Base-by-base conservation (phyloP, 495 filamentous ascomycete genomes). In the Glonium stellatum region DNA sequence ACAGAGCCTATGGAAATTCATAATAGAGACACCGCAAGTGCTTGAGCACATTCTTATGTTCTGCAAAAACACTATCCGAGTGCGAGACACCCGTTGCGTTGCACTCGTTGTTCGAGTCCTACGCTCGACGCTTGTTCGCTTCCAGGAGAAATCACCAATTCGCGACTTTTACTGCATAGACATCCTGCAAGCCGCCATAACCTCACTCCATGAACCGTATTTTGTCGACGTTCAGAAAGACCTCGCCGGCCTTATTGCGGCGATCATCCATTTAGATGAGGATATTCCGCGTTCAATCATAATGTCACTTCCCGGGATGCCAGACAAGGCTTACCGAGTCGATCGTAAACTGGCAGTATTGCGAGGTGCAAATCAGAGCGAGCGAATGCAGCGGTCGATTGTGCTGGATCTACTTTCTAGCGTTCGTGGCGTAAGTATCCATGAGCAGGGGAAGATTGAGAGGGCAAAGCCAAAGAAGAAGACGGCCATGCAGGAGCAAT, bases 221-320 rank as follows among this genome's bases (percentile, higher is more conserved):
- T 97, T 97, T 65, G 92, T 96, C 42, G 93, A 99, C 58, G 82
- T 92, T 67, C 93, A 99, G 67, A 95, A 90, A 71, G 93, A 97
- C 37, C 81, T 97, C 10, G 93, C 90, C 13, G 79, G 84, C 36
- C 80, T 96, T 4, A 96, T 99, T 64, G 91, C 91, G 1, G 80
- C 84, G 5, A 93, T 97, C 57, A 79, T 95, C 69, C 78, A 85
- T 5, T 76, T 86, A 22, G 96, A 96, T 69, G 82, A 64, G 9
- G 58, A 74, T 0, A 86, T 83, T 8, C 82, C 85, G 0, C 77
- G 77, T 13, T 62, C 73, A 0, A 74, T 86, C 11, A 75, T 87
- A 18, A 69, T 84, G 18, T 79, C 75, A 25, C 71, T 87, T 42
- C 84, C 84, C 5, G 82, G 79, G 12, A 79, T 87, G 71, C 69